Evolutionary conservation across 768 basidiomycete species (phyloP).

Genomic region (Mycena galericulata): DNA sequence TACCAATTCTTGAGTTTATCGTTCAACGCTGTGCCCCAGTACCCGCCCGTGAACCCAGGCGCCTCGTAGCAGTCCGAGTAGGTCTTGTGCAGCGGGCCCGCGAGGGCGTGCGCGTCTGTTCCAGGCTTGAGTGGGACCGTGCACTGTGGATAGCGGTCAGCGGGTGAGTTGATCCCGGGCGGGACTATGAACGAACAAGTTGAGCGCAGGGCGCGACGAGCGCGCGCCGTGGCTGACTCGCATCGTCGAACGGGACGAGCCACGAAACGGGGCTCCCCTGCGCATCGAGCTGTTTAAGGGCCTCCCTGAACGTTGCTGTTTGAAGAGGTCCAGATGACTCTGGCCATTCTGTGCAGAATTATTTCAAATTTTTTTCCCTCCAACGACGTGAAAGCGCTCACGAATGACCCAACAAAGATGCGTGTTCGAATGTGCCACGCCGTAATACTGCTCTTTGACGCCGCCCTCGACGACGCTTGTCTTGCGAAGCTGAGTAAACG

Average conservation of each 20-base stretch:
- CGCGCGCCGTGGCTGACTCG: constrained; percentile 10
- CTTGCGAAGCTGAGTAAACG: constrained; percentile 16
- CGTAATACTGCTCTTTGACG: constrained; percentile 28
- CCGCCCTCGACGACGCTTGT: constrained; percentile 7
- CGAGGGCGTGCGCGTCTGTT: not conserved
- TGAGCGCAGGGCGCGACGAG: constrained; percentile 21
- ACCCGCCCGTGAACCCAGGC: constrained; percentile 24
- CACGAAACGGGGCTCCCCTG: constrained; percentile 16
- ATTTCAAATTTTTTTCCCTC: not conserved
- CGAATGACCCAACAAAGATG: constrained; percentile 30
- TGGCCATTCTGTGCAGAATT: constrained; percentile 13
- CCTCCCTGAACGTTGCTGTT: constrained; percentile 12
- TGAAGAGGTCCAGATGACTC: constrained; percentile 16
- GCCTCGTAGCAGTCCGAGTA: constrained; percentile 29
- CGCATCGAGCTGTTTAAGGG: constrained; percentile 7
- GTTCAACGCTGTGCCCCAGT: constrained; percentile 29
- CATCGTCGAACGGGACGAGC: constrained; percentile 21
- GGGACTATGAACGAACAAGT: not conserved
- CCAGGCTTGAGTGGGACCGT: constrained; percentile 14
- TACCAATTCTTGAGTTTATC: constrained; percentile 21
- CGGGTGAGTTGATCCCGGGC: not conserved
- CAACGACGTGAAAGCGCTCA: not conserved
- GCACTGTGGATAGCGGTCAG: constrained; percentile 5
- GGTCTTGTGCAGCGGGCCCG: constrained; percentile 24
- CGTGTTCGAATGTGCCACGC: not conserved